Evolutionary conservation across 108 stramenopile species (phyloP), one percentile per base, ranked within the genome.

Genomic region (Discostella pseudostelligera): DNA sequence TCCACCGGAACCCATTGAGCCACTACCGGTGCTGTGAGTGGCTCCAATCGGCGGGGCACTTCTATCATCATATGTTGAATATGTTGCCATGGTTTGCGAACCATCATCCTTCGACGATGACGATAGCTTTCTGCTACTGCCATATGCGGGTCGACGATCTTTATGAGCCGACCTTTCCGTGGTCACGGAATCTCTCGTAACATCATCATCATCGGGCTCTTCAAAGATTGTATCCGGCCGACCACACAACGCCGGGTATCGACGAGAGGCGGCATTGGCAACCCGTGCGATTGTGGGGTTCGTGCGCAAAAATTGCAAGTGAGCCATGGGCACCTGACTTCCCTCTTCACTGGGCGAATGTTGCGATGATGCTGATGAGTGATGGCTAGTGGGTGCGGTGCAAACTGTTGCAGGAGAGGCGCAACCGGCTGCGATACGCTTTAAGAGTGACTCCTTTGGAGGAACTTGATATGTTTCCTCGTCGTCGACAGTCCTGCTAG

Each of bases 151-250:
- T 28, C 54, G 25, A 32, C 24, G 24, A 28, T 51, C 50, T 26
- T 22, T 51, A 14, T 14, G 50, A 11, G 25, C 24, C 26, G 50
- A 11, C 50, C 26, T 51, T 51, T 51, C 50, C 9, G 12, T 51
- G 14, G 26, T 51, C 26, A 11, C 24, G 50, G 2, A 10, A 19
- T 47, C 21, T 40, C 36, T 39, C 19, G 51, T 26, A 25, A n/a
- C 51, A 21, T 49, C 51, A 10, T 62, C 43, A 36, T 61, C 69
- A 26, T 67, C 68, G 4, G 62, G 73, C 40, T 84, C 80, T 53
- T 81, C 83, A 43, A 79, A 69, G 11, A 90, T 84, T 0, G 75
- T 74, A 56, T 87, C 89, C 2, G 84, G 83, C 16, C 84, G 69
- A 17, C 83, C 85, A 58, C 89, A 90, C 10, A 89, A 29, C 32